Base-by-base conservation (phyloP, 495 filamentous ascomycete species). In the Hypomontagnella monticulosa region DNA sequence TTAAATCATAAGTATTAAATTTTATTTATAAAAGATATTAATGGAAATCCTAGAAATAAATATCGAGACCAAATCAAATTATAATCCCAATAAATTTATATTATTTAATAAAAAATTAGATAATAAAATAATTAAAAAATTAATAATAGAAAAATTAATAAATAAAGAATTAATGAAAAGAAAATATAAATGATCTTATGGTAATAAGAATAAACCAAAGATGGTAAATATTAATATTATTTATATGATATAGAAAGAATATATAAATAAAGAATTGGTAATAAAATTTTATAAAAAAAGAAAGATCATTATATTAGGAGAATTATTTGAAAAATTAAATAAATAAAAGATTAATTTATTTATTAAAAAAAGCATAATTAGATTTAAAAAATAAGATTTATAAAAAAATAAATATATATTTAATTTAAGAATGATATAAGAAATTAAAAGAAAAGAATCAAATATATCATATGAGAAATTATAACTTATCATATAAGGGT, bases 1-100 rank as follows among this genome's bases (percentile, higher is more conserved):
- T 34, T 16, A 34, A 5, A 50, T 50, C 16, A 50, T 50, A 33
- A 9, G 1, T 18, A 16, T 34, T 1, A 50, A 33, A 5, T 33
- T 50, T 15, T 33, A 50, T 27, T 4, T 50, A 50, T 4, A 33
- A 3, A 50, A 50, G 14, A 50, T 33, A 34, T 16, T 33, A 50
- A 50, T 23, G 33, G 12, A 48, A 30, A 30, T 11, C 2, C n/a
- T 48, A 48, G 12, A 30, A 48, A 16, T 14, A 14, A 50, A 50
- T 33, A 33, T 15, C 5, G 10, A 50, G 33, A 33, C 16, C 16
- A 19, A 50, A 33, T 34, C 4, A 50, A 16, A 33, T 27, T 27
- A 27, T 27, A 27, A 27, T 3, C 23, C 23, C n/a, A n/a, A n/a
- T n/a, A n/a, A n/a, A n/a, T n/a, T n/a, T n/a, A n/a, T n/a, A n/a